These are phyloP conservation scores for Vickermania ingenoplastis DNA, from an alignment of 208 protist genomes.

Conservation along the genomic window DNA sequence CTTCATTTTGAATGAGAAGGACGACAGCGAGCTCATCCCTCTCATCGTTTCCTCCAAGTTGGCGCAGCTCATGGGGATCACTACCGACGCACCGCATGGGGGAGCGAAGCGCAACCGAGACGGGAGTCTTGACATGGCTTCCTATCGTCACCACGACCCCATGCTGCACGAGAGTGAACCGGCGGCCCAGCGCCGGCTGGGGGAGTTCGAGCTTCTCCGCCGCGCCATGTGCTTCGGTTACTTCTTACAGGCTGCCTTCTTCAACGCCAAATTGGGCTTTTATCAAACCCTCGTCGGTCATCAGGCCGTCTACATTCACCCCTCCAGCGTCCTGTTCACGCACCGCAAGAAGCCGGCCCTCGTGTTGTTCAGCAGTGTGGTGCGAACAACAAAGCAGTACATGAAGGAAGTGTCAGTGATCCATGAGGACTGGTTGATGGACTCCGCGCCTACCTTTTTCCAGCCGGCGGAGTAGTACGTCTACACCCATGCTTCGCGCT, in stretches of 20 bases:
- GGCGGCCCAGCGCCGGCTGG: slow-evolving; percentile 10
- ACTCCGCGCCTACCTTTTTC: slow-evolving; percentile 60
- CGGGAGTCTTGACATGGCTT: slow-evolving; percentile 1
- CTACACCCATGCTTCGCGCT: too few species aligned
- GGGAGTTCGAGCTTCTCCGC: slow-evolving; percentile 69
- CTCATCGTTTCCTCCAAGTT: slow-evolving; percentile 23
- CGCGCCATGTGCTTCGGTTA: slow-evolving; percentile 81
- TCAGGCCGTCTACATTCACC: slow-evolving; percentile 76
- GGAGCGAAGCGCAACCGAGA: slow-evolving; percentile 5
- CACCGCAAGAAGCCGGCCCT: slow-evolving; percentile 72
- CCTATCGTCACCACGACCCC: not conserved
- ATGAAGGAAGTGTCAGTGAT: slow-evolving; percentile 87
- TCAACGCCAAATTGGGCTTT: slow-evolving; percentile 71
- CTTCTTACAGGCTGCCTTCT: slow-evolving; percentile 84
- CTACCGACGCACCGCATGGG: not conserved
- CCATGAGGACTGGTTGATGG: slow-evolving; percentile 82
- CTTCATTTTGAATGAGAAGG: slow-evolving; percentile 44
- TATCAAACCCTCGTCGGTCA: slow-evolving; percentile 81
- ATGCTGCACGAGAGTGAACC: slow-evolving; percentile 4
- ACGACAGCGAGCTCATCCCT: slow-evolving; percentile 31
- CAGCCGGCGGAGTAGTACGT: slow-evolving; percentile 26
- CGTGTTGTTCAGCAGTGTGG: slow-evolving; percentile 82
- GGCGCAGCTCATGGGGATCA: not conserved
- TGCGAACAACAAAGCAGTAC: slow-evolving; percentile 83
- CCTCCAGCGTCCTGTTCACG: slow-evolving; percentile 79